Conservation (phyloP, 371 early-diverging fungal species). For the Amoeboaphelidium protococcarum region DNA sequence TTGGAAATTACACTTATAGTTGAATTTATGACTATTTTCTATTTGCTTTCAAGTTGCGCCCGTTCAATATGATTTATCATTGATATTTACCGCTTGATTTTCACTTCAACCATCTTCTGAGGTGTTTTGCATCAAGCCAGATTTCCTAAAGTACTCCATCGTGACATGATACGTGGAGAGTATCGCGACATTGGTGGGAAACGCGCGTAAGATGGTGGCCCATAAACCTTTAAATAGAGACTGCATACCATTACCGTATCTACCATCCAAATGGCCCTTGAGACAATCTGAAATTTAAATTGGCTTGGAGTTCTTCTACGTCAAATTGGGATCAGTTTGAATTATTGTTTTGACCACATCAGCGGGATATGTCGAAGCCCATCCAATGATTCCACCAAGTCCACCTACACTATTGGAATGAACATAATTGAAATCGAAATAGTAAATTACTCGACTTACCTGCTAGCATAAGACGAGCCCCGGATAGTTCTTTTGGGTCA, state of each 20-base stretch:
- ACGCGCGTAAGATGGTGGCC: slow-evolving; percentile 48
- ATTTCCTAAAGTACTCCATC: slow-evolving; percentile 12
- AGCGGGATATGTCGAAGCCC: slow-evolving; percentile 45
- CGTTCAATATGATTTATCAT: no score
- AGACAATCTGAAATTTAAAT: not conserved
- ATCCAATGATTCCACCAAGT: slow-evolving; percentile 39
- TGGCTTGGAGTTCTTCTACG: not conserved
- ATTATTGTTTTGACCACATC: slow-evolving; percentile 56
- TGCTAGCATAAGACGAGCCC: slow-evolving; percentile 26
- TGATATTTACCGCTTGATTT: no score
- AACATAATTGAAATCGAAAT: no score
- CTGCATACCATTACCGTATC: slow-evolving; percentile 30
- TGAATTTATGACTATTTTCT: no score
- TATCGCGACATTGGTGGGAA: slow-evolving; percentile 60
- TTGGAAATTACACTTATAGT: not conserved
- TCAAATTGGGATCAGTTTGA: slow-evolving; percentile 14
- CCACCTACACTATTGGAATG: no score
- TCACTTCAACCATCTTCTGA: no score
- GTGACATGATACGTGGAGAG: slow-evolving; percentile 31
- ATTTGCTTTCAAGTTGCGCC: no score
- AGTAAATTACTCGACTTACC: no score
- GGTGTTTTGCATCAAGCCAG: not conserved
- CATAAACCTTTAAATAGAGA: slow-evolving; percentile 37
- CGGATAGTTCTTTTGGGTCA: slow-evolving; percentile 17
- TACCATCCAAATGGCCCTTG: slow-evolving; percentile 16